Base-by-base conservation (phyloP, 2,329 filamentous ascomycete species). In the Stromatinia cepivora region DNA sequence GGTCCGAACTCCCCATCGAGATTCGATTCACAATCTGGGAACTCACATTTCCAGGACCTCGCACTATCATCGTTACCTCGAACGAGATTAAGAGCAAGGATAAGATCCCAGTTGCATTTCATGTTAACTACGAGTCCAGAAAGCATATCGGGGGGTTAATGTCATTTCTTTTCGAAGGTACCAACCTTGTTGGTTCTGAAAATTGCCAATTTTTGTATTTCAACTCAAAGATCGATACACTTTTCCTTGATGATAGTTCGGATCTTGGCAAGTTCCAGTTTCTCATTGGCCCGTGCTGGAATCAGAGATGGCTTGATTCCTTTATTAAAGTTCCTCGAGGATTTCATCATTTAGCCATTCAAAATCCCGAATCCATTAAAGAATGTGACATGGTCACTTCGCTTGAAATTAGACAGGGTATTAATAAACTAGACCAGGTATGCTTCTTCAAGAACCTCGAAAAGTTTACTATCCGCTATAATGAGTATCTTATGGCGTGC, bases 381-480 rank as follows among this genome's bases (percentile, higher is more conserved):
- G 28, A 31, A 31, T 31, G 52, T 31, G 28, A 34, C 28, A 54
- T 54, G 8, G 52, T 54, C 52, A 54, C 17, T 20, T 54, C 17
- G 1, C 15, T 54, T 5, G 13, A 20, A 31, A 2, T 53, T 1
- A 28, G 3, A 3, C 0, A 8, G 25, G 22, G 0, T n/a, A 4
- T 39, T 42, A 13, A 15, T 9, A 31, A 54, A 34, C 31, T 10
- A 3, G 28, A 42, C 13, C 39, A 42, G 8, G 3, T 54, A 34
- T 11, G 2, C 13, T 42, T 42, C 39, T 54, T 54, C 20, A 8
- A 15, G 20, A 54, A 54, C 28, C 17, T 54, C 7, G 28, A 54
- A 34, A 34, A 31, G 20, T 15, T 54, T 5, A 10, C 31, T 20
- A 6, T 54, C 22, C 28, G 8, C 17, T 34, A 42, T 42, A 11